These are phyloP conservation scores for Picea engelmannii DNA, from an alignment of 83 land plant genomes.

Conservation along the genomic window DNA sequence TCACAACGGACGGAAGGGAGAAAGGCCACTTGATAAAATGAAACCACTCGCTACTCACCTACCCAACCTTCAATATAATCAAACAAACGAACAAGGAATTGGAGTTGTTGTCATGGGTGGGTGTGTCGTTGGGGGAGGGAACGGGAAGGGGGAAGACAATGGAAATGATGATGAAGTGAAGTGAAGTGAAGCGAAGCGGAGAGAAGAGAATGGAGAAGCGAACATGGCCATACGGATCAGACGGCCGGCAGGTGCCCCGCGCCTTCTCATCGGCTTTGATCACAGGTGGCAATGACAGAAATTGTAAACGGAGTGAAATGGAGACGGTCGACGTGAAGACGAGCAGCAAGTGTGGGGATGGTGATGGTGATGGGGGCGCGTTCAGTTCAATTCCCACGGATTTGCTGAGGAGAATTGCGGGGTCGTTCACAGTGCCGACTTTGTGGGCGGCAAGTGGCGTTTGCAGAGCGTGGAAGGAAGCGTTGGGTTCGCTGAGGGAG, in stretches of 20 bases:
- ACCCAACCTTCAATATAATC: no score
- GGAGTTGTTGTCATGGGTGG: no score
- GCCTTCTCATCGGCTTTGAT: neutral
- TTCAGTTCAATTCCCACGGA: conserved; percentile 66
- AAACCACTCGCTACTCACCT: no score
- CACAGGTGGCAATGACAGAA: no score
- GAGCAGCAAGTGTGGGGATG: no score
- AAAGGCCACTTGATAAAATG: no score
- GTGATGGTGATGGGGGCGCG: neutral
- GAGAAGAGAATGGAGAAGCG: neutral
- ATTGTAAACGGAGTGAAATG: no score
- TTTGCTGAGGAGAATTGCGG: conserved; percentile 55
- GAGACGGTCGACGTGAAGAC: no score
- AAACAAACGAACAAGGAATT: no score
- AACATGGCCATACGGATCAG: neutral
- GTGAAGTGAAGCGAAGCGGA: neutral
- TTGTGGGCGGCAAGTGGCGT: conserved; percentile 68
- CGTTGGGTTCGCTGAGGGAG: conserved; percentile 77
- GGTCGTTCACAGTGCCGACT: conserved; percentile 43
- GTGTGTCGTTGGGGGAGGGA: no score
- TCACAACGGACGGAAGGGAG: no score
- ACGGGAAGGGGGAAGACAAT: no score
- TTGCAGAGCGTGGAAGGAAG: conserved; percentile 81
- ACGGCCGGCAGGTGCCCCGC: neutral
- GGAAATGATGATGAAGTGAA: neutral